phyloP scores from a whole-genome alignment of 1,284 basidiomycete genomes.

The Coniferiporia sulphurascens region DNA sequence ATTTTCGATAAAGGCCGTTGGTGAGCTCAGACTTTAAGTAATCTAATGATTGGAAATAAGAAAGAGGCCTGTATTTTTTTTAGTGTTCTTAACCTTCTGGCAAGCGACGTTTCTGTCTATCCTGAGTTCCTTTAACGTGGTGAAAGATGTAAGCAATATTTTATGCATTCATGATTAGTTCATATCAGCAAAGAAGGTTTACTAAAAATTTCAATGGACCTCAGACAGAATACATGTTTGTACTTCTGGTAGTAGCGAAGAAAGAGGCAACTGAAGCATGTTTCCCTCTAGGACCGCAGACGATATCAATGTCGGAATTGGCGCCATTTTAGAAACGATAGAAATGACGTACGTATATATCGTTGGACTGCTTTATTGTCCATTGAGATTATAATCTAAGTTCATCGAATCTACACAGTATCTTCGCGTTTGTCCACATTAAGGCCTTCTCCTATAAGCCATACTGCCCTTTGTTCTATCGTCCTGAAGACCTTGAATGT shows the following conservation, averaged over 20 bases:
- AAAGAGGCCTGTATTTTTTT: background rate
- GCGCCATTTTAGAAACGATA: conserved; percentile 64
- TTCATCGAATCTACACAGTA: conserved; percentile 29
- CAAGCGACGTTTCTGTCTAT: conserved; percentile 61
- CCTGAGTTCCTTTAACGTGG: conserved; percentile 55
- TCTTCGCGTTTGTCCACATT: conserved; percentile 70
- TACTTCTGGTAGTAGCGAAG: background rate
- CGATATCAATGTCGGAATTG: conserved; percentile 71
- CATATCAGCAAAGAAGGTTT: background rate
- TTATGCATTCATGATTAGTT: background rate
- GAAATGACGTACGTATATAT: conserved; percentile 65
- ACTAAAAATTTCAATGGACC: background rate
- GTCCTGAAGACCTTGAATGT: conserved; percentile 18
- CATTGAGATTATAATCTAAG: background rate
- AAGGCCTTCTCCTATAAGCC: conserved; percentile 70
- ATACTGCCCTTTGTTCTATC: conserved; percentile 39
- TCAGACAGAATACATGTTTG: conserved; percentile 50
- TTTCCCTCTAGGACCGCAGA: conserved; percentile 48
- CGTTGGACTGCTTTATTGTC: background rate
- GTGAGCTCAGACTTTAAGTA: conserved; percentile 32
- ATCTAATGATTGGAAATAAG: background rate
- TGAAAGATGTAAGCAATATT: conserved; percentile 53
- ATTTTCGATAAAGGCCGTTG: conserved; percentile 70
- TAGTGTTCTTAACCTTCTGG: conserved; percentile 80
- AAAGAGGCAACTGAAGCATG: background rate